Evolutionary conservation across 345 rosid species (phyloP), one percentile per base, ranked within the genome.

Genomic region (Laguncularia racemosa): DNA sequence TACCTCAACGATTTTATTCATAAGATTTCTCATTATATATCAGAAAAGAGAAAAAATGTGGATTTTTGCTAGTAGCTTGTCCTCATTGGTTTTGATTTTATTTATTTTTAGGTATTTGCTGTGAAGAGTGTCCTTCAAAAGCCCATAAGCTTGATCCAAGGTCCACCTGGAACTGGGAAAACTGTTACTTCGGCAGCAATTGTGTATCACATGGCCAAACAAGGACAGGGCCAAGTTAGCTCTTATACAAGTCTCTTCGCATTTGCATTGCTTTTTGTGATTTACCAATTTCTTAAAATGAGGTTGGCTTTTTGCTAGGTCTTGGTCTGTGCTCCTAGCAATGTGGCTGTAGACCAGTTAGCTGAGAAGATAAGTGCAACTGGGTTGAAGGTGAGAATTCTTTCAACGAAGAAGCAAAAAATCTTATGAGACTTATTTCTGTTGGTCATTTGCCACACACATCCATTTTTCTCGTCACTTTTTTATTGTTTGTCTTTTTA

Each of bases 351-450:
- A 3, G 99, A 95, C 75, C 99, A 95, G 71, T 78, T 95, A 58
- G 99, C 99, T 65, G 99, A 90, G 78, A 95, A 95, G 78, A 95
- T 95, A 57, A 95, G 99, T 86, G 89, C 99, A 45, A 95, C 97
- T 60, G 96, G 97, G 21, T 76, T 90, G 63, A 95, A 95, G 97
- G 99, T 90, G 66, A 74, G 38, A 60, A 16, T 1, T 16, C 54
- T 20, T 21, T 38, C 14, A 16, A 51, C 13, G 6, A 16, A 15
- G 28, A 26, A 2, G 6, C 28, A 26, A 33, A 23, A 23, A 23
- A 2, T 23, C 11, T 33, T 33, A 4, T 33, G 11, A 33, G 10
- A 33, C 40, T 33, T 33, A 7, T 33, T 10, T 33, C 11, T 33
- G 40, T 33, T 33, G 40, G 40, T 33, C 10, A 33, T 33, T 33